phyloP scores from a whole-genome alignment of 2,329 filamentous ascomycete genomes.

The Cladosporium oxysporum region DNA sequence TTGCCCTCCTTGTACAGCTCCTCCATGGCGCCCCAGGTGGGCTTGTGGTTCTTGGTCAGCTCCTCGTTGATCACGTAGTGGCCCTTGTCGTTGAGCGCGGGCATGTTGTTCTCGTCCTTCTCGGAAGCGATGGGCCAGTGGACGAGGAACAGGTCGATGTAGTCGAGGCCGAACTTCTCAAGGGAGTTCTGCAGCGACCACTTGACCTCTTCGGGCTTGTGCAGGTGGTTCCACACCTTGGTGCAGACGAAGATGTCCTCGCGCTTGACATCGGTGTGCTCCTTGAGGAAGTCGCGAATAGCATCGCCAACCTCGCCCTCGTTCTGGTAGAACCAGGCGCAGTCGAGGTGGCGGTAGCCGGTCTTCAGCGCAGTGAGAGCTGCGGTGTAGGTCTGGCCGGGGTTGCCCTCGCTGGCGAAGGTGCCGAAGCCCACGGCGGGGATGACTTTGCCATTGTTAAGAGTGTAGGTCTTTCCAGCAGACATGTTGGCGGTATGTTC shows the following conservation, averaged over 20 bases:
- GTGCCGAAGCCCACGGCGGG: slow-evolving; percentile 67
- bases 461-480: slow-evolving; percentile 53
- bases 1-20: slow-evolving; percentile 56
- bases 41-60: slow-evolving; percentile 65
- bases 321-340: slow-evolving; percentile 58
- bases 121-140: slow-evolving; percentile 54
- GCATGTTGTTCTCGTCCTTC: slow-evolving; percentile 50
- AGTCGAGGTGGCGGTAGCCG: slow-evolving; percentile 59
- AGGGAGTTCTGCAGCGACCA: slow-evolving; percentile 39
- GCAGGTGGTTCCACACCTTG: slow-evolving; percentile 57
- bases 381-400: slow-evolving; percentile 60
- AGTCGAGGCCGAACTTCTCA: slow-evolving; percentile 37
- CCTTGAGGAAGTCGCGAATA: slow-evolving; percentile 57
- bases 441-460: slow-evolving; percentile 61
- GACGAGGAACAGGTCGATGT: slow-evolving; percentile 40
- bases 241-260: slow-evolving; percentile 54
- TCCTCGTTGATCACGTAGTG: slow-evolving; percentile 65
- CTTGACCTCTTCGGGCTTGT: slow-evolving; percentile 42
- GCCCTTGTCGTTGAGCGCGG: slow-evolving; percentile 53
- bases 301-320: slow-evolving; percentile 56
- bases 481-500: slow-evolving; percentile 53
- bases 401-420: slow-evolving; percentile 65
- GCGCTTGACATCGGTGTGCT: slow-evolving; percentile 48
- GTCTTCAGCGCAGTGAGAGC: slow-evolving; percentile 51
- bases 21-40: slow-evolving; percentile 65